These are phyloP conservation scores for Aspergillus phoenicis DNA, from an alignment of 2,329 filamentous ascomycete species.

Conservation along the genomic window DNA sequence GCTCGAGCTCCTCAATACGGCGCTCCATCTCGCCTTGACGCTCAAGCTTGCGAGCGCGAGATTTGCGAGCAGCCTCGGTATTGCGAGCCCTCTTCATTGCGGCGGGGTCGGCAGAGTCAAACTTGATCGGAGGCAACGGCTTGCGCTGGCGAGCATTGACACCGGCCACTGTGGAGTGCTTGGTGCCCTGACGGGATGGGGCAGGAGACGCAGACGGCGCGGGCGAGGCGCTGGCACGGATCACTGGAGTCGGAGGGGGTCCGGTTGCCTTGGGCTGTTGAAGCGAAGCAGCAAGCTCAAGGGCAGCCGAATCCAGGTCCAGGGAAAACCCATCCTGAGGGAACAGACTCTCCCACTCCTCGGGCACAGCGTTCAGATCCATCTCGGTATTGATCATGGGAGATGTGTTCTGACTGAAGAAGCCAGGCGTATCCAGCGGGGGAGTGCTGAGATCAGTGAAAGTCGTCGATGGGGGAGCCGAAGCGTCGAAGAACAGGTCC, in stretches of 20 bases:
- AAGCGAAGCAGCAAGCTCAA: slow-evolving; percentile 36
- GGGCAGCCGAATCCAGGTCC: slow-evolving; percentile 34
- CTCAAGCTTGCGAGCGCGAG: slow-evolving; percentile 80
- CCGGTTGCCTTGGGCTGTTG: slow-evolving; percentile 20
- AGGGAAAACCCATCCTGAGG: slow-evolving; percentile 31
- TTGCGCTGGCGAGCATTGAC: slow-evolving; percentile 76
- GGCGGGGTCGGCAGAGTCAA: slow-evolving; percentile 72
- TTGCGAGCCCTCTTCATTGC: slow-evolving; percentile 93
- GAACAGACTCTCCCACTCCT: slow-evolving; percentile 70
- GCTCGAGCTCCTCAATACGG: slow-evolving; percentile 69
- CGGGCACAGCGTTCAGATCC: slow-evolving; percentile 56
- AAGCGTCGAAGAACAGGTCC: slow-evolving; percentile 74
- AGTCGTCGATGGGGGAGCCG: slow-evolving; percentile 77
- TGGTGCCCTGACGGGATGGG: slow-evolving; percentile 26
- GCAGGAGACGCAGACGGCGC: slow-evolving; percentile 43
- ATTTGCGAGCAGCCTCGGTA: slow-evolving; percentile 90
- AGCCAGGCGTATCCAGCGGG: slow-evolving; percentile 71
- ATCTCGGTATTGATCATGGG: slow-evolving; percentile 68
- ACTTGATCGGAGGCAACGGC: slow-evolving; percentile 75
- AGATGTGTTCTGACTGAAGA: slow-evolving; percentile 74
- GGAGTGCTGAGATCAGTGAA: slow-evolving; percentile 86
- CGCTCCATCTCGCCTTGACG: slow-evolving; percentile 74
- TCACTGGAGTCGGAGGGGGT: slow-evolving; percentile 27
- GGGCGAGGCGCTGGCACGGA: slow-evolving; percentile 26
- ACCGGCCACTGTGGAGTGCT: slow-evolving; percentile 8